A percentile compares a stretch with the other conserved stretches of the same genome.
phyloP scores from a whole-genome alignment of 2,329 filamentous ascomycete species.

The Lecanicillium sp. region DNA sequence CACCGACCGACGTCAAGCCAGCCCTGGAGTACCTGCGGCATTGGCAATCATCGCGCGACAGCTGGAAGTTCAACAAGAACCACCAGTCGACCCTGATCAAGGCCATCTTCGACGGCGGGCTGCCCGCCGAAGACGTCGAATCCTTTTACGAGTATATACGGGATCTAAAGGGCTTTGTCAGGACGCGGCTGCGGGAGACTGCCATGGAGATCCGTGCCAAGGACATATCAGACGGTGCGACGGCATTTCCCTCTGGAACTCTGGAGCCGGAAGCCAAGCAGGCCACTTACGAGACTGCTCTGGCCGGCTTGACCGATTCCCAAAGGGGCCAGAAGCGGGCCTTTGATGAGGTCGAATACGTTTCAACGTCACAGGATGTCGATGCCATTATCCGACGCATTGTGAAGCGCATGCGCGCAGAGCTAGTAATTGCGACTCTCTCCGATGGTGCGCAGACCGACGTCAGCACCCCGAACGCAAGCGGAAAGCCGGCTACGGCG shows the following conservation, averaged over 20 bases:
- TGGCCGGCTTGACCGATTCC: conserved; percentile 37
- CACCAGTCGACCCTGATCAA: conserved; percentile 81
- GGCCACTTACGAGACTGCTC: conserved; percentile 46
- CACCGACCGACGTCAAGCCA: conserved; percentile 42
- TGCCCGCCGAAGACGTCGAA: conserved; percentile 62
- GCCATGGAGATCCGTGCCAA: conserved; percentile 55
- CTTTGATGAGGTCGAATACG: conserved; percentile 46
- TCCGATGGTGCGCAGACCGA: conserved; percentile 38
- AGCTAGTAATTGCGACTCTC: conserved; percentile 49
- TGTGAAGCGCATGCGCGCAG: conserved; percentile 56
- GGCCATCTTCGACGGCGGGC: conserved; percentile 64
- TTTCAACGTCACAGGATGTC: conserved; percentile 40
- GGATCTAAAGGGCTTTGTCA: conserved; percentile 68
- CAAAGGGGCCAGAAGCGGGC: conserved; percentile 34
- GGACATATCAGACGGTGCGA: conserved; percentile 42
- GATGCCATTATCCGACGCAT: conserved; percentile 45
- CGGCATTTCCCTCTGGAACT: conserved; percentile 42
- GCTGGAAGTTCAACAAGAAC: conserved; percentile 97
- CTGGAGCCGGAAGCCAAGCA: conserved; percentile 41
- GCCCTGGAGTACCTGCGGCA: conserved; percentile 70
- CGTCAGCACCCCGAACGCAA: conserved; percentile 17
- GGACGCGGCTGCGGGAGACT: conserved; percentile 59
- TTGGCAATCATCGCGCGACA: conserved; percentile 61
- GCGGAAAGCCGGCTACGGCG: conserved; percentile 4
- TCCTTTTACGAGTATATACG: conserved; percentile 70